phyloP scores from a whole-genome alignment of 352 stramenopile genomes.

The Pythium periplocum region DNA sequence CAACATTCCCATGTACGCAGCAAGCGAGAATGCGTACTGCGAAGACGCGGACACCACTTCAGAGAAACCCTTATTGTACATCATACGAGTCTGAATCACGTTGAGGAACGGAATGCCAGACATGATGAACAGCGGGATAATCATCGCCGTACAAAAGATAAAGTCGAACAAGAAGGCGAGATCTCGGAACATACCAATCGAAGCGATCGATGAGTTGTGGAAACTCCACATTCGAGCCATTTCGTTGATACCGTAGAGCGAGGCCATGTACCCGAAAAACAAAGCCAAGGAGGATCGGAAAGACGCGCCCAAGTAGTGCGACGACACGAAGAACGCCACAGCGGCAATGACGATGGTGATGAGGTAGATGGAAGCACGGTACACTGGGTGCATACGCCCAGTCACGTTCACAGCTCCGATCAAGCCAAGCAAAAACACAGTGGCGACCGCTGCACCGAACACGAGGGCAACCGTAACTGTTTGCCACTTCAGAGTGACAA shows the following conservation, averaged over 20 bases:
- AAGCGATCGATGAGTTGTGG: slow-evolving; percentile 52
- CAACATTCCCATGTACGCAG: slow-evolving; percentile 69
- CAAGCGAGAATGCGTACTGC: slow-evolving; percentile 82
- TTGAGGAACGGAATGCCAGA: slow-evolving; percentile 83
- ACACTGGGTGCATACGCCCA: slow-evolving; percentile 21
- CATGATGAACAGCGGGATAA: slow-evolving; percentile 72
- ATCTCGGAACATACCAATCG: slow-evolving; percentile 64
- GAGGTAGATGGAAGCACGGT: slow-evolving; percentile 53
- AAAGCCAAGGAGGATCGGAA: slow-evolving; percentile 42
- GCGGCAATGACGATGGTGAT: slow-evolving; percentile 28
- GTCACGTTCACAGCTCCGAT: slow-evolving; percentile 37
- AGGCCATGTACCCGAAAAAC: slow-evolving; percentile 78
- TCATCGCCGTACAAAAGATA: slow-evolving; percentile 67
- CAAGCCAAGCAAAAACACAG: slow-evolving; percentile 51
- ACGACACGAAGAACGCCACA: slow-evolving; percentile 45
- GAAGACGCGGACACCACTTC: slow-evolving; percentile 81
- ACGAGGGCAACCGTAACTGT: slow-evolving; percentile 46
- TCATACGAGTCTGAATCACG: slow-evolving; percentile 87
- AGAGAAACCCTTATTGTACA: slow-evolving; percentile 89
- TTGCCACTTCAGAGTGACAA: slow-evolving; percentile 66
- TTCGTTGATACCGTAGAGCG: slow-evolving; percentile 79
- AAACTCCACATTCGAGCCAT: slow-evolving; percentile 85
- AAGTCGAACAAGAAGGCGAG: slow-evolving; percentile 87
- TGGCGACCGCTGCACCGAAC: slow-evolving; percentile 44
- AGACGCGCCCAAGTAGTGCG: slow-evolving; percentile 28